Base-by-base conservation (phyloP, 345 rosid species). In the Corymbia maculata region DNA sequence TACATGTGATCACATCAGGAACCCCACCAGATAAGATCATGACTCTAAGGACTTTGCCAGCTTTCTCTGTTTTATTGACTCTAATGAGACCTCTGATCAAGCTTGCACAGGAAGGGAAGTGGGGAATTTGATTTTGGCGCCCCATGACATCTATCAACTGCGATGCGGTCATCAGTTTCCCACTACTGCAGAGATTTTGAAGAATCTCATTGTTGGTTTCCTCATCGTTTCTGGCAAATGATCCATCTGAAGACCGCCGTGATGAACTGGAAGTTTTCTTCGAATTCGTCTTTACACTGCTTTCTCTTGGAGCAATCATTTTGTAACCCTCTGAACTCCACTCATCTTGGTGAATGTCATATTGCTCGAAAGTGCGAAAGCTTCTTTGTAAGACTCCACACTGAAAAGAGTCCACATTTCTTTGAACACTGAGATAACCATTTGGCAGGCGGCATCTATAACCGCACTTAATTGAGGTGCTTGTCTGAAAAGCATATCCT, bases 1-100 rank as follows among this genome's bases (percentile, higher is more conserved):
- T 97, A 89, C 94, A 97, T 13, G 97, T 95, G 53, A 97, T 95
- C 85, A 91, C 92, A 92, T 97, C 98, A 22, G 96, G 97, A 89
- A 95, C 86, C 51, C 96, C 98, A 91, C 99, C 97, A 59, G 98
- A 97, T 95, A 95, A 93, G 50, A 95, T 93, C 98, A 97, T 94
- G 85, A 94, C 88, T 88, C 92, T 91, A 89, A 96, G 94, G 88
- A 96, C 87, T 70, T 80, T 88, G 45, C 91, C 87, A 85, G 98
- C 99, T 91, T 94, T 94, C 51, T 96, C 96, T 57, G 93, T 88
- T 89, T 88, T 90, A 87, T 93, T 93, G 44, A 92, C 89, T 87
- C 91, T 95, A 47, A 89, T 64, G 52, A 96, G 91, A 52, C 99
- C 98, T 66, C 98, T 95, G 61, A 95, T 93, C 90, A 95, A 90